Conservation (phyloP, 2,329 filamentous ascomycete genomes). For the Harringtonia aguacate region DNA sequence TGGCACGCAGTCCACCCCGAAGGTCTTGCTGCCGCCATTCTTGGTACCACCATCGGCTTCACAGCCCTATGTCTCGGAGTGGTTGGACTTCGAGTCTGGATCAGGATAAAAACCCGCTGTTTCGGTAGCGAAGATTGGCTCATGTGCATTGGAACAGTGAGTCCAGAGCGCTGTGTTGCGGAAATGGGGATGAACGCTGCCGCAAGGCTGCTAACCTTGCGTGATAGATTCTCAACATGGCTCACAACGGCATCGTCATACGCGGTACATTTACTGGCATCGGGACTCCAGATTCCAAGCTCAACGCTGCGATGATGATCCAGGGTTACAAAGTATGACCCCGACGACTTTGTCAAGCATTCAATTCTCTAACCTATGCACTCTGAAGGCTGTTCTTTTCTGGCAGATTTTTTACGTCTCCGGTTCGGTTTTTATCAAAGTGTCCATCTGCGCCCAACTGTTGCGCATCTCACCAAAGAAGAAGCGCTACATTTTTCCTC, state of each 20-base stretch:
- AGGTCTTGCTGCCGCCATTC: neutral
- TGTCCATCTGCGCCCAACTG: neutral
- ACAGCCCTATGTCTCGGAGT: neutral
- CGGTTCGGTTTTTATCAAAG: neutral
- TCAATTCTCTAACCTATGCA: too few relatives aligned
- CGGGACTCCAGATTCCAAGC: neutral
- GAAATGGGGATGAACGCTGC: too few relatives aligned
- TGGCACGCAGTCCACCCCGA: neutral
- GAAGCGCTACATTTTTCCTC: neutral
- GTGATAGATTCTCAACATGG: neutral
- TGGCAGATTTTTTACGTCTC: conserved; percentile 1
- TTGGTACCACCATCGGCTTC: neutral
- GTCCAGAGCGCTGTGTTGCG: neutral
- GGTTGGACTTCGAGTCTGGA: neutral
- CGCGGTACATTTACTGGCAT: neutral
- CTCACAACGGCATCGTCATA: conserved; percentile 1
- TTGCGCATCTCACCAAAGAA: neutral
- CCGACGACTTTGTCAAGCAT: neutral
- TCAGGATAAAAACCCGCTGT: neutral
- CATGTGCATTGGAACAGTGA: neutral
- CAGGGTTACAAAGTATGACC: neutral
- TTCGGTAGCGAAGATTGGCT: neutral
- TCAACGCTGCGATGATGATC: neutral
- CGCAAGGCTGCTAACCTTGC: neutral
- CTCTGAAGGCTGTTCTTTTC: neutral